phyloP scores from a whole-genome alignment of 345 rosid genomes.

The Eucalyptus sp. region DNA sequence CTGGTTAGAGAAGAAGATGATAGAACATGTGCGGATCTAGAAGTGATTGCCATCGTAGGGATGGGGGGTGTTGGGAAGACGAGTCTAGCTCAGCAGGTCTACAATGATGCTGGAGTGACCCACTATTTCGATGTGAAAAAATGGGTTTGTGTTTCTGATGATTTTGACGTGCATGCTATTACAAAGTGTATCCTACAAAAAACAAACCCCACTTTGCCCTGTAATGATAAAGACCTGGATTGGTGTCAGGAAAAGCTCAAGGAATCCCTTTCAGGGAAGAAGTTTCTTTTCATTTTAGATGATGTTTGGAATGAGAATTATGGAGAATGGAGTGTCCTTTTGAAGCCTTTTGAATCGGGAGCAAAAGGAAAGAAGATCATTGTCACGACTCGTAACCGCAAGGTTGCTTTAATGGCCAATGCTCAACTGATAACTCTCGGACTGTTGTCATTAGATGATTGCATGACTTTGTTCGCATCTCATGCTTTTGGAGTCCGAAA shows the following conservation, averaged over 20 bases:
- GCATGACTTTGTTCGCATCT: not conserved
- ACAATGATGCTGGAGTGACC: not conserved
- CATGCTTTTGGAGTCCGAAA: not conserved
- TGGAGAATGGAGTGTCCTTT: accelerated
- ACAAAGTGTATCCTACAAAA: not conserved
- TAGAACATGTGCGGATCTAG: not conserved
- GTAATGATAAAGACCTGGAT: not conserved
- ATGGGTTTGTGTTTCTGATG: not conserved
- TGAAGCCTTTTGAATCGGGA: not conserved
- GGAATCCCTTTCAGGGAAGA: not conserved
- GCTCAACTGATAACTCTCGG: accelerated
- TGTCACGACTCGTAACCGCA: not conserved
- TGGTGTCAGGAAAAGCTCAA: not conserved
- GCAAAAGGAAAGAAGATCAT: not conserved
- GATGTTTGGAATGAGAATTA: not conserved
- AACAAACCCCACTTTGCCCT: accelerated
- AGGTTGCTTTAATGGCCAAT: accelerated
- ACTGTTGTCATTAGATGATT: not conserved
- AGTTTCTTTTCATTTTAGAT: not conserved
- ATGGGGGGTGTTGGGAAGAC: not conserved
- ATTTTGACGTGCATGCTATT: not conserved
- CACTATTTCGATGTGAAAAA: accelerated
- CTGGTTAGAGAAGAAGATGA: not conserved
- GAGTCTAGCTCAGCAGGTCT: accelerated
- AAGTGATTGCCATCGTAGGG: not conserved